These are phyloP conservation scores for Heliamphora exappendiculata DNA, from an alignment of 148 eudicot genomes.

Conservation along the genomic window DNA sequence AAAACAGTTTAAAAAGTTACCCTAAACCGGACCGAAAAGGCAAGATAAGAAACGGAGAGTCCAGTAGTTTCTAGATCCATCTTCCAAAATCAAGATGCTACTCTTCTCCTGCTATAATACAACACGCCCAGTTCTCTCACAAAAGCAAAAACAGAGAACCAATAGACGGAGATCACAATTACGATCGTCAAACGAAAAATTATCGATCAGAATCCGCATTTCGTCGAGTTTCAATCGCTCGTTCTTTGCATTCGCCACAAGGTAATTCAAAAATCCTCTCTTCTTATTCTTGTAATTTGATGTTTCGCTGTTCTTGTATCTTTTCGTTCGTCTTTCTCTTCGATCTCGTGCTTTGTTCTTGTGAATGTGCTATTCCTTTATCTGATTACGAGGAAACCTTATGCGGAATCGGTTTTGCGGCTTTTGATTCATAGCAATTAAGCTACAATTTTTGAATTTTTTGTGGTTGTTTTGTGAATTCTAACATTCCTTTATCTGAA, in stretches of 20 bases:
- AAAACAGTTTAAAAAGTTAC: no score
- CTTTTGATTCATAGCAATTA: neutral
- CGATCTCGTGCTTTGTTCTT: neutral
- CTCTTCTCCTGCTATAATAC: neutral
- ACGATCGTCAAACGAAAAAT: neutral
- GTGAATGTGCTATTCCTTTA: neutral
- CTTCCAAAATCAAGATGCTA: neutral
- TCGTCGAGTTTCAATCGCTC: neutral
- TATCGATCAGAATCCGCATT: neutral
- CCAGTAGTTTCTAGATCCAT: neutral
- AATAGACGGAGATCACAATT: neutral
- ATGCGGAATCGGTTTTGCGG: neutral
- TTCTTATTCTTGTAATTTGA: neutral
- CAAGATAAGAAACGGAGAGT: neutral
- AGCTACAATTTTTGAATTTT: neutral
- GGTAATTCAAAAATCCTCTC: neutral
- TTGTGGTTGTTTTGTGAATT: neutral
- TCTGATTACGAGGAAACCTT: neutral
- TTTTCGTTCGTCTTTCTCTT: neutral
- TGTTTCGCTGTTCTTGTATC: neutral
- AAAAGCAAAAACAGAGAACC: neutral
- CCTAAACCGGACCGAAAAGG: neutral
- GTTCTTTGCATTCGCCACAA: neutral
- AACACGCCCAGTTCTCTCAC: neutral
- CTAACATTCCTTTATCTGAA: neutral